A percentile compares a stretch with the other conserved stretches of the same genome.
Evolutionary conservation across 768 basidiomycete species (phyloP).

Genomic region (Kwoniella dendrophila): DNA sequence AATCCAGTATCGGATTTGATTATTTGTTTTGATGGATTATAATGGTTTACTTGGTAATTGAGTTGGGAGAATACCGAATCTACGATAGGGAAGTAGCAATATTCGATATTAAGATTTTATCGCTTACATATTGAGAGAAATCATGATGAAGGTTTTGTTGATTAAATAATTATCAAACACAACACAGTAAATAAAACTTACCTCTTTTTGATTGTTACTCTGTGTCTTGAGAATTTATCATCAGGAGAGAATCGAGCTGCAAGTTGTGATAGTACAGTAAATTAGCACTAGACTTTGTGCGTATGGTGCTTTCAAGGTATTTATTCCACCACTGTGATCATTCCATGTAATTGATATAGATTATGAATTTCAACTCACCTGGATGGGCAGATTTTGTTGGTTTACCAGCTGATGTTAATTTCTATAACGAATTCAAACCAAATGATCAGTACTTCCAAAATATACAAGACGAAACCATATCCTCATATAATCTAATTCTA

Average conservation of each 20-base stretch:
- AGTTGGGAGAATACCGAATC: conserved; percentile 79
- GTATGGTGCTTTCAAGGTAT: no score
- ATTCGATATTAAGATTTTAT: neutral
- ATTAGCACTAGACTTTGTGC: no score
- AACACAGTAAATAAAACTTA: conserved; percentile 18
- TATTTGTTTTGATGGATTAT: conserved; percentile 59
- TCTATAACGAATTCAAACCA: conserved; percentile 60
- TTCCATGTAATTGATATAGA: no score
- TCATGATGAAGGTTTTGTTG: neutral
- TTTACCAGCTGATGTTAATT: conserved; percentile 76
- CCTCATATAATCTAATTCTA: no score
- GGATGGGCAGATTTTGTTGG: conserved; percentile 96
- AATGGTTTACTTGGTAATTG: conserved; percentile 87
- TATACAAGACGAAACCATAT: neutral
- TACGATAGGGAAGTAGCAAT: conserved; percentile 11
- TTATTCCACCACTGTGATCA: no score
- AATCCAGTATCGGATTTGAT: no score
- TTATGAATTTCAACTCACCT: conserved; percentile 63
- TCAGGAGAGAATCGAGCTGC: conserved; percentile 98
- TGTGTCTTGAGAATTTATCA: conserved; percentile 97
- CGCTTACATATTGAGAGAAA: neutral
- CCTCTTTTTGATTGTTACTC: conserved; percentile 95
- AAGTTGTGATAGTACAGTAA: neutral
- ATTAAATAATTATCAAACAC: neutral
- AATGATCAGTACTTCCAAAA: neutral